These are phyloP conservation scores for Chalara sp. DNA, from an alignment of 2,329 filamentous ascomycete genomes.

Conservation along the genomic window DNA sequence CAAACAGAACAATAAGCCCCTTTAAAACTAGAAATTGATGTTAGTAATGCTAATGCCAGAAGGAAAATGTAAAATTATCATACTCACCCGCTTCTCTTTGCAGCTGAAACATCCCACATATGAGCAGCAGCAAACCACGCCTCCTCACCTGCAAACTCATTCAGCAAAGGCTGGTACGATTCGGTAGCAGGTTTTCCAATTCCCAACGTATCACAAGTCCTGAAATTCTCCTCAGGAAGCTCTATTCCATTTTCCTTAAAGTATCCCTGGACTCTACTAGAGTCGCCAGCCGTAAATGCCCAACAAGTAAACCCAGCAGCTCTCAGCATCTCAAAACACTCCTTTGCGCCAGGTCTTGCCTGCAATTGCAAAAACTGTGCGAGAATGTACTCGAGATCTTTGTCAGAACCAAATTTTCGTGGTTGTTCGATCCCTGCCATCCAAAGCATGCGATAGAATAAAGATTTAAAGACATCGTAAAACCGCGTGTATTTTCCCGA, in stretches of 20 bases:
- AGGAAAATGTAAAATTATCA: not conserved
- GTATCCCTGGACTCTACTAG: slow-evolving; percentile 41
- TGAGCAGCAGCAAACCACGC: slow-evolving; percentile 54
- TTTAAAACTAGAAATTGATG: slow-evolving; percentile 33
- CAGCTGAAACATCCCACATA: slow-evolving; percentile 52
- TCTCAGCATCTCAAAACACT: slow-evolving; percentile 36
- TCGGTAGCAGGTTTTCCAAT: slow-evolving; percentile 43
- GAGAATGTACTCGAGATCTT: slow-evolving; percentile 34
- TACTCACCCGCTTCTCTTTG: slow-evolving; percentile 34
- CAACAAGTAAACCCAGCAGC: slow-evolving; percentile 42
- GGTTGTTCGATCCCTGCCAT: slow-evolving; percentile 38
- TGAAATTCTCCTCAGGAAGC: slow-evolving; percentile 41
- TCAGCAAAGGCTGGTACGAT: slow-evolving; percentile 38
- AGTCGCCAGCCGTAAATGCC: slow-evolving; percentile 46
- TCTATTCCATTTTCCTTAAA: slow-evolving; percentile 39
- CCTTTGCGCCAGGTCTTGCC: slow-evolving; percentile 32
- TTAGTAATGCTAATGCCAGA: not conserved
- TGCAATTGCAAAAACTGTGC: slow-evolving; percentile 30
- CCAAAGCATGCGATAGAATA: slow-evolving; percentile 42
- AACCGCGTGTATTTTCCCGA: slow-evolving; percentile 36
- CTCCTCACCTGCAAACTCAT: slow-evolving; percentile 31
- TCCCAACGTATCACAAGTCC: slow-evolving; percentile 42
- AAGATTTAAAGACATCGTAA: slow-evolving; percentile 33
- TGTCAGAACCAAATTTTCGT: slow-evolving; percentile 33
- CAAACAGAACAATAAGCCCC: slow-evolving; percentile 47